phyloP scores from a whole-genome alignment of 108 stramenopile genomes.

The Pseudonitzschia delicatissima region DNA sequence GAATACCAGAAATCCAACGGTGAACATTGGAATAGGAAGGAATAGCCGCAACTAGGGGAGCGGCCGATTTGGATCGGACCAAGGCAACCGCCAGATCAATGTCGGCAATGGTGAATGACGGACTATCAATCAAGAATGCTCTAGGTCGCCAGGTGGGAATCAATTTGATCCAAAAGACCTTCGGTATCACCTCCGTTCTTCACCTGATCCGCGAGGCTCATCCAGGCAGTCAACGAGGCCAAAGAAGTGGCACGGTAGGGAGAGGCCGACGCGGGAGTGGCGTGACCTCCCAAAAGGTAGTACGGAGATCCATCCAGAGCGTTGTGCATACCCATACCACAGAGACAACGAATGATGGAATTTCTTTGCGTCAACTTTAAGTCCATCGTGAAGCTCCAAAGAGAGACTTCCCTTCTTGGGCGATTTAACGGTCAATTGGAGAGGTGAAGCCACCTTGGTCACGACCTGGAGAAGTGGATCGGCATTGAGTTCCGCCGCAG shows the following conservation, averaged over 20 bases:
- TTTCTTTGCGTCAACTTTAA: conserved; percentile 61
- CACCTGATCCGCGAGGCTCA: conserved; percentile 63
- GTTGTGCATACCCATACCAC: conserved; percentile 62
- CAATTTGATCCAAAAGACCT: conserved; percentile 37
- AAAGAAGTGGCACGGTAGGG: conserved; percentile 48
- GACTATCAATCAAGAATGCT: conserved; percentile 62
- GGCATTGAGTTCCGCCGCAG: conserved; percentile 30
- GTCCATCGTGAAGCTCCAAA: conserved; percentile 36
- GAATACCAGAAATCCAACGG: conserved; percentile 49
- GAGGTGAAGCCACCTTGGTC: conserved; percentile 37
- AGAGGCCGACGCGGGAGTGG: conserved; percentile 39
- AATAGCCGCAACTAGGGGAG: conserved; percentile 4
- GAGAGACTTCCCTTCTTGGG: conserved; percentile 43
- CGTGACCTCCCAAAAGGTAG: conserved; percentile 63
- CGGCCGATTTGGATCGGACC: conserved; percentile 5
- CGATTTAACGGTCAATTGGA: conserved; percentile 47
- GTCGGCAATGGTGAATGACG: conserved; percentile 58
- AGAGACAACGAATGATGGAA: conserved; percentile 68
- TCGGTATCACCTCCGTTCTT: conserved; percentile 15
- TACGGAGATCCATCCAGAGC: conserved; percentile 57
- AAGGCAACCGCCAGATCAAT: conserved; percentile 66
- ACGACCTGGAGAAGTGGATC: conserved; percentile 62
- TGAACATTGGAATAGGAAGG: conserved; percentile 30
- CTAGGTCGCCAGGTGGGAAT: conserved; percentile 56
- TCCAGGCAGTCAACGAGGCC: conserved; percentile 72